A percentile compares a stretch with the other conserved stretches of the same genome.
phyloP scores from a whole-genome alignment of 2,329 filamentous ascomycete species.

The Alternaria hordeiaustralica region DNA sequence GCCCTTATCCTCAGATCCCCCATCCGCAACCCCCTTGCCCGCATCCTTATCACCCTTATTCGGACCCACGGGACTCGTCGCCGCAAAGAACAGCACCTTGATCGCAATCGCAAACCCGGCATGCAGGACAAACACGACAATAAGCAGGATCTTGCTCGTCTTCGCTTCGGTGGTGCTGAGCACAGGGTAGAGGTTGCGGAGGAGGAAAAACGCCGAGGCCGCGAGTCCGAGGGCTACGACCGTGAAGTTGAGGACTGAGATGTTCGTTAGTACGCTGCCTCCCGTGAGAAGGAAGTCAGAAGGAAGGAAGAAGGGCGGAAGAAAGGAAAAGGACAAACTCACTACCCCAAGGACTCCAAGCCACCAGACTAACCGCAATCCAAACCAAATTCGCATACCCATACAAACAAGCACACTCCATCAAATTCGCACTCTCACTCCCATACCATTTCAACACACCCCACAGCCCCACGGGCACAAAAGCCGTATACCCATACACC shows the following conservation, averaged over 20 bases:
- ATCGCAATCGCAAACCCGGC: slow-evolving; percentile 91
- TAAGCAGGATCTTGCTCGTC: slow-evolving; percentile 84
- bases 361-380: slow-evolving; percentile 92
- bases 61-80: slow-evolving; percentile 49
- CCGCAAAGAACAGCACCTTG: slow-evolving; percentile 95
- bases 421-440: slow-evolving; percentile 86
- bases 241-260: slow-evolving; percentile 79
- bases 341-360: slow-evolving; percentile 82
- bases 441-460: slow-evolving; percentile 93
- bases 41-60: slow-evolving; percentile 30
- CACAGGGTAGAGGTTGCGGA: slow-evolving; percentile 67
- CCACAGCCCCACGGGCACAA: slow-evolving; percentile 87
- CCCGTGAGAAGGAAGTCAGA: no score
- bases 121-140: slow-evolving; percentile 84
- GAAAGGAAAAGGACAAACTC: slow-evolving; percentile 23
- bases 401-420: slow-evolving; percentile 95
- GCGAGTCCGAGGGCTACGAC: slow-evolving; percentile 75
- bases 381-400: slow-evolving; percentile 97
- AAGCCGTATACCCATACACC: slow-evolving; percentile 87
- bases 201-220: slow-evolving; percentile 47
- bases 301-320: neutral
- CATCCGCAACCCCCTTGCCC: slow-evolving; percentile 8
- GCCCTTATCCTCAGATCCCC: slow-evolving; percentile 4
- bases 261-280: neutral
- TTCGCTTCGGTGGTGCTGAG: slow-evolving; percentile 91